Percentiles rank a stretch among this genome's conserved stretches.
Evolutionary conservation across 306 rosid genomes (phyloP).

Genomic region (Cotoneaster glaucophyllus): DNA sequence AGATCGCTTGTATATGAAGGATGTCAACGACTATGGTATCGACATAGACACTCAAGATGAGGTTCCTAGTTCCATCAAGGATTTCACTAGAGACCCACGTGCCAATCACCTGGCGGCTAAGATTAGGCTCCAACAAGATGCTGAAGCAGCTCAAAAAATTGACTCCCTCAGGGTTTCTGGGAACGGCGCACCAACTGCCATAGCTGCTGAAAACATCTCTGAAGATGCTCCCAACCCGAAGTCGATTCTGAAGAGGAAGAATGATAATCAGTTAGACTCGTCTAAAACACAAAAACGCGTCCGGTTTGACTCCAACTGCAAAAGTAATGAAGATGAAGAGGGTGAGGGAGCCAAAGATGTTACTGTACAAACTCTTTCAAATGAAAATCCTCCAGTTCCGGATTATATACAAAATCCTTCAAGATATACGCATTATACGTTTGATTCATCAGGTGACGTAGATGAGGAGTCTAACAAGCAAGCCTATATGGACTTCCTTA

Average conservation of each 20-base stretch:
- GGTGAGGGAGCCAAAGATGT: constrained; percentile 26
- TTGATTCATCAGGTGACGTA: constrained; percentile 49
- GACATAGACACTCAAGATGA: constrained; percentile 43
- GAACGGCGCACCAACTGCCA: constrained; percentile 17
- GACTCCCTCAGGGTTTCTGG: constrained; percentile 51
- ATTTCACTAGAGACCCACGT: constrained; percentile 62
- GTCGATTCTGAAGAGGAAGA: constrained; percentile 83
- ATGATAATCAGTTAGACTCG: constrained; percentile 31
- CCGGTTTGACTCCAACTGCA: constrained; percentile 65
- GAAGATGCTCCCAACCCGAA: constrained; percentile 39
- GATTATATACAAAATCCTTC: constrained; percentile 72
- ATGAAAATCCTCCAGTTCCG: constrained; percentile 46
- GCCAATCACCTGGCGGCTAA: constrained; percentile 84
- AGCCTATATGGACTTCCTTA: constrained; percentile 65
- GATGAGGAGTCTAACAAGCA: constrained; percentile 73
- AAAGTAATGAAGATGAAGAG: constrained; percentile 22
- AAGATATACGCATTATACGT: constrained; percentile 61
- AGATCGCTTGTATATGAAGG: constrained; percentile 68
- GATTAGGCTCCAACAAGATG: constrained; percentile 63
- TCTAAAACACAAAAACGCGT: constrained; percentile 58
- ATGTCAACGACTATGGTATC: constrained; percentile 53
- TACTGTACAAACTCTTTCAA: constrained; percentile 17
- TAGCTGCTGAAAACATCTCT: constrained; percentile 14
- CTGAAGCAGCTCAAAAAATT: constrained; percentile 51
- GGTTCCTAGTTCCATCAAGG: constrained; percentile 43